A percentile compares a stretch with the other conserved stretches of the same genome.
Conservation (phyloP, 2,329 filamentous ascomycete genomes). For the Domatiomyces globalis region DNA sequence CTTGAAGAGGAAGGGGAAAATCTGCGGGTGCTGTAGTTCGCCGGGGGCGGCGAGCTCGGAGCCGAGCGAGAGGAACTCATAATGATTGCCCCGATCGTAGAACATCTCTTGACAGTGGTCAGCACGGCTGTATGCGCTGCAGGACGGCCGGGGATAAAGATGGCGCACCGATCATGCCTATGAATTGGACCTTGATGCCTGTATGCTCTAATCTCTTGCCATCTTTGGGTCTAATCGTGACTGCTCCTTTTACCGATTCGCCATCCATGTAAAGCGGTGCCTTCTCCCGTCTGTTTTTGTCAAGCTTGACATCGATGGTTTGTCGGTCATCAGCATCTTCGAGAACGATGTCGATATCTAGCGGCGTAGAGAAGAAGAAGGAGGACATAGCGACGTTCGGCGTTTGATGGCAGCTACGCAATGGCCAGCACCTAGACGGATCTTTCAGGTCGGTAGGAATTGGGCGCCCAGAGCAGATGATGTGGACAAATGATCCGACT, state of each 20-base stretch:
- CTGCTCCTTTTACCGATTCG: slow-evolving; percentile 91
- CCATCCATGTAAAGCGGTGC: slow-evolving; percentile 95
- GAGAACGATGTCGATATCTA: slow-evolving; percentile 97
- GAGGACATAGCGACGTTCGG: slow-evolving; percentile 58
- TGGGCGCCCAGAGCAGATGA: neutral
- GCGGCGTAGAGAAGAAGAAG: slow-evolving; percentile 95
- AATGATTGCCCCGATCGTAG: slow-evolving; percentile 97
- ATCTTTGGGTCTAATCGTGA: slow-evolving; percentile 92
- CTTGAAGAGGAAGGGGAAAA: slow-evolving; percentile 99
- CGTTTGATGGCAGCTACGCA: neutral
- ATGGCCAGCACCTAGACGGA: neutral
- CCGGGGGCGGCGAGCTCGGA: slow-evolving; percentile 94
- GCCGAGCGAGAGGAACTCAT: slow-evolving; percentile 94
- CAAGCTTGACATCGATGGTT: slow-evolving; percentile 94
- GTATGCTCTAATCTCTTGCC: slow-evolving; percentile 96
- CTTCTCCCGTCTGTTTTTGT: slow-evolving; percentile 95
- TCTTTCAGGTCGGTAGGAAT: no score
- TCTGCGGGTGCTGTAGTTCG: slow-evolving; percentile 96
- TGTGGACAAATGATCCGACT: no score
- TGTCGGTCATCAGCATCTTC: slow-evolving; percentile 87
- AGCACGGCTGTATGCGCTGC: neutral
- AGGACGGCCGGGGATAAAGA: neutral
- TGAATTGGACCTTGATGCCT: slow-evolving; percentile 98
- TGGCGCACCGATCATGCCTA: slow-evolving; percentile 75
- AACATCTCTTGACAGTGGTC: slow-evolving; percentile 66